Evolutionary conservation across 495 filamentous ascomycete genomes (phyloP), one percentile per base, ranked within the genome.

Genomic region (Friedmanniomyces endolithicus): DNA sequence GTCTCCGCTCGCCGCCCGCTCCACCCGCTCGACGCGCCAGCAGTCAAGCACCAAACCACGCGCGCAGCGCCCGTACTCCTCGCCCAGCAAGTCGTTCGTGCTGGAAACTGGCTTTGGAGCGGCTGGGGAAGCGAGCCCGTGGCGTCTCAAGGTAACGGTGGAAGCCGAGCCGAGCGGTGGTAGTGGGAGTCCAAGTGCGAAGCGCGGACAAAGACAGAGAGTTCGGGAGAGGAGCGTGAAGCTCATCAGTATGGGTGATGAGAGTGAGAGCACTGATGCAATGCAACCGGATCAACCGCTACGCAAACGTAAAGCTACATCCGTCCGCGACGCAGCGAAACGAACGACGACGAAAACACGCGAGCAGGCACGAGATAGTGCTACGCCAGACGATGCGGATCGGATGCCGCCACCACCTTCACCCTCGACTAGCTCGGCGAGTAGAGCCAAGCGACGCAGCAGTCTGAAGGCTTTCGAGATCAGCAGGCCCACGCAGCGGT

Each of bases 111-210:
- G 57, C 16, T 43, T 52, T 25, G 22, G 14, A 14, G 6, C 56
- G 2, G 51, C 22, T 1, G 62, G 62, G 2, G 57, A 53, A 16
- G 56, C 59, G 20, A 70, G 65, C 56, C 65, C 66, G 33, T 69
- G 66, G 66, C 58, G 64, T 25, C 64, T 73, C 65, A 67, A 68
- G 47, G 70, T 73, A 44, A 69, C 71, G 6, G 64, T 70, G 19
- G 59, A 72, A 56, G 68, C 71, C 24, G 63, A 72, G 55, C 67
- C 67, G 39, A 64, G 66, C 17, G 40, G 14, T 16, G 52, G 49
- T 27, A 50, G 54, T 22, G 59, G 47, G 16, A 59, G 57, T 48
- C 68, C 67, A 1, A 54, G 2, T 4, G 37, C 31, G 11, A 62
- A 58, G 43, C 43, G 31, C 29, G 57, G 48, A 33, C 29, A n/a